Percentiles rank a stretch among this genome's conserved stretches.
Evolutionary conservation across 176 grass and related monocot genomes (phyloP).

Genomic region (Eleusine indica): DNA sequence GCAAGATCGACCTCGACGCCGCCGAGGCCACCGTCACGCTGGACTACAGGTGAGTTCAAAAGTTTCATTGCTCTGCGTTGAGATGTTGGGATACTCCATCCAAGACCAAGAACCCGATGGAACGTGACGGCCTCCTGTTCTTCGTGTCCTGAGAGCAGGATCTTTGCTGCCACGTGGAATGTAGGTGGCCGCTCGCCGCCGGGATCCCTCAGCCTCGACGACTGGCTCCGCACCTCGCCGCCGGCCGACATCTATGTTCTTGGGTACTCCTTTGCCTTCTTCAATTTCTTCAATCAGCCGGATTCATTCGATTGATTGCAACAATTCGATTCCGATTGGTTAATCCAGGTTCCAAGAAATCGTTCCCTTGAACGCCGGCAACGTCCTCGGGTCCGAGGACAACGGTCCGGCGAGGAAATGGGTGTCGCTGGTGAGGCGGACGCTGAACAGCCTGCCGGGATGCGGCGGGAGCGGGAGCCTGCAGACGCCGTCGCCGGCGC

Average conservation of each 20-base stretch:
- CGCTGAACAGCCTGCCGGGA: constrained; percentile 72
- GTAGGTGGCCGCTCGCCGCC: constrained; percentile 80
- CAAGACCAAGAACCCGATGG: neutral
- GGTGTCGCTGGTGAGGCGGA: constrained; percentile 73
- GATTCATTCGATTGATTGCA: neutral
- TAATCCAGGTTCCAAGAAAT: constrained; percentile 77
- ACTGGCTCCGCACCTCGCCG: constrained; percentile 90
- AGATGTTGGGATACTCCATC: neutral
- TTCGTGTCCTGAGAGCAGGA: constrained; percentile 54
- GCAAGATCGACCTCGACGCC: constrained; percentile 97
- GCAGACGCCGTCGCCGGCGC: constrained; percentile 75
- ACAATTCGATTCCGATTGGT: neutral
- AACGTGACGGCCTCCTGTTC: neutral
- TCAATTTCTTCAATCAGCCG: neutral
- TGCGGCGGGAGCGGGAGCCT: constrained; percentile 46
- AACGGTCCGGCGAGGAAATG: constrained; percentile 89
- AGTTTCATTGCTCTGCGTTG: neutral
- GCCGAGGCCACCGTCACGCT: constrained; percentile 86
- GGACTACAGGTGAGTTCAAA: constrained; percentile 61
- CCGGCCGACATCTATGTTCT: constrained; percentile 94
- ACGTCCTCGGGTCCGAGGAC: constrained; percentile 88
- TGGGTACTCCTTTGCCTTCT: constrained; percentile 45
- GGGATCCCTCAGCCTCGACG: constrained; percentile 76
- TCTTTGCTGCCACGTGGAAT: constrained; percentile 95
- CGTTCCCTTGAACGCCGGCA: constrained; percentile 86